These are phyloP conservation scores for Ophiostoma novo-ulmi DNA, from an alignment of 2,329 filamentous ascomycete genomes.

Conservation along the genomic window DNA sequence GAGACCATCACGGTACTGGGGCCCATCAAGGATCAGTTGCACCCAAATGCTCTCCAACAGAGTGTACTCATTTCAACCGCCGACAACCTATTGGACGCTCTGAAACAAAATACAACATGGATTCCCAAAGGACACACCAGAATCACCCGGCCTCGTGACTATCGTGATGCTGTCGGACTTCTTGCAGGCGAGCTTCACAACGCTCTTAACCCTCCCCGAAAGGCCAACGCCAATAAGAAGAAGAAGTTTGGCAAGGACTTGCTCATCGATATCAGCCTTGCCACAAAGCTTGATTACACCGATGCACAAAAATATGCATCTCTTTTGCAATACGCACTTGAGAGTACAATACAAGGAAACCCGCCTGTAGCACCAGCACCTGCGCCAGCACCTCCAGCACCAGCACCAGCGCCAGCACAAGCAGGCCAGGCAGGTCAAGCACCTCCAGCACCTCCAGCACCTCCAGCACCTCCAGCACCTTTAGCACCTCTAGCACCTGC, in stretches of 20 bases:
- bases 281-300: neutral
- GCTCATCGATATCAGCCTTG: neutral
- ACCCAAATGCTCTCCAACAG: neutral
- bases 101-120: neutral
- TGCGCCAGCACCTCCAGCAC: neutral
- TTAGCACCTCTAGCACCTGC: neutral
- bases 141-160: neutral
- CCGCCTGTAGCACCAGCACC: neutral
- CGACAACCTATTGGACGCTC: neutral
- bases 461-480: neutral
- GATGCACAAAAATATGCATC: neutral
- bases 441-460: neutral
- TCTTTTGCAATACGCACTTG: neutral
- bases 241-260: neutral
- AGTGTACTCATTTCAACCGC: neutral
- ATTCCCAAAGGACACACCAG: neutral
- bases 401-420: neutral
- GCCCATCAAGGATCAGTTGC: neutral
- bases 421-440: too few relatives aligned
- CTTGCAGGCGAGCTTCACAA: neutral
- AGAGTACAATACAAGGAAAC: neutral
- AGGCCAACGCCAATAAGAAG: neutral
- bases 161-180: neutral
- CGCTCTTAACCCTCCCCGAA: neutral
- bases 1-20: neutral